These are phyloP conservation scores for Cicer yamashitae DNA, from an alignment of 306 rosid species.

Conservation along the genomic window DNA sequence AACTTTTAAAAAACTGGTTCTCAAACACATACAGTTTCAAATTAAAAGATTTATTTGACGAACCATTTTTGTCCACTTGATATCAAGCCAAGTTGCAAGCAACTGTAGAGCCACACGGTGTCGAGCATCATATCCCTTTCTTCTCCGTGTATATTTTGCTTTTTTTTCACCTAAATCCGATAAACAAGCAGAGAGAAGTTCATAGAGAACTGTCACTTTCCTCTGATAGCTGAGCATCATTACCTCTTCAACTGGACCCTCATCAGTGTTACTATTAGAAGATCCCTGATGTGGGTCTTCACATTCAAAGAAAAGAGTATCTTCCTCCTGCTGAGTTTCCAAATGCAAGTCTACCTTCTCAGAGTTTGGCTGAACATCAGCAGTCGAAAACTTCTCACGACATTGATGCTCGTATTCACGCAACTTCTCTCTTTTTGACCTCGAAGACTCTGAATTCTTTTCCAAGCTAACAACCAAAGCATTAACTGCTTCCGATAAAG, in stretches of 20 bases:
- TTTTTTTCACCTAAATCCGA: constrained; percentile 62
- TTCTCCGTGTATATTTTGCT: constrained; percentile 58
- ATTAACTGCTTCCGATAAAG: constrained; percentile 78
- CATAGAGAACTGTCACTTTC: constrained; percentile 79
- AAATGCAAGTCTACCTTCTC: constrained; percentile 55
- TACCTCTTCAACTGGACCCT: constrained; percentile 67
- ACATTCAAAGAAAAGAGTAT: constrained; percentile 46
- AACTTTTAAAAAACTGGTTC: constrained; percentile 29
- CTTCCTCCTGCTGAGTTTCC: constrained; percentile 47
- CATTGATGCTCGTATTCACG: constrained; percentile 74
- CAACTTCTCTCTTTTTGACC: constrained; percentile 58
- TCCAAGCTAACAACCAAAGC: constrained; percentile 65
- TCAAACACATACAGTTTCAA: constrained; percentile 31
- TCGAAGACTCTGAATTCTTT: constrained; percentile 49
- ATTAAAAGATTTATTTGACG: constrained; percentile 46
- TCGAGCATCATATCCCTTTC: constrained; percentile 91
- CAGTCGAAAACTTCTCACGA: constrained; percentile 66
- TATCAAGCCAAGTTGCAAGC: constrained; percentile 89
- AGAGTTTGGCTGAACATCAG: constrained; percentile 56
- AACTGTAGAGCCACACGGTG: constrained; percentile 79
- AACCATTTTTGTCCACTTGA: constrained; percentile 87
- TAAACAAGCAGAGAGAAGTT: constrained; percentile 86
- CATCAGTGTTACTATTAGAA: constrained; percentile 44
- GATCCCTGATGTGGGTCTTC: constrained; percentile 48
- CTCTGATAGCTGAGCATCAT: constrained; percentile 69